A percentile compares a stretch with the other conserved stretches of the same genome.
Conservation (phyloP, 441 rosid species). For the Adansonia grandidieri region DNA sequence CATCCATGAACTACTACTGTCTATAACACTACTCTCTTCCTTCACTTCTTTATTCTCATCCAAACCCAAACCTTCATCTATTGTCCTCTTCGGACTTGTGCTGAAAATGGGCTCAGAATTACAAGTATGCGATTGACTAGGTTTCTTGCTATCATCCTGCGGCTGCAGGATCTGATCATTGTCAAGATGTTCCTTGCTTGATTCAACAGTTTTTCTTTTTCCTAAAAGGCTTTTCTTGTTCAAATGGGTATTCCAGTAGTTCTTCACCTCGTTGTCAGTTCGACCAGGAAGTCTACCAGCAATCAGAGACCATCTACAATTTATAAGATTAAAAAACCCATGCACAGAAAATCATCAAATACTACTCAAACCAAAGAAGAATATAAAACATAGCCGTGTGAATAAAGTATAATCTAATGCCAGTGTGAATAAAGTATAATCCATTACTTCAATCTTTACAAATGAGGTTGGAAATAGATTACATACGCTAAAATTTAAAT, state of each 20-base stretch:
- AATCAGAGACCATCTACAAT: constrained; percentile 57
- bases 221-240: constrained; percentile 48
- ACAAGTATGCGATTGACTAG: neutral
- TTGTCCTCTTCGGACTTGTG: constrained; percentile 25
- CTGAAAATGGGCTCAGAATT: constrained; percentile 9
- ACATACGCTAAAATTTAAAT: too few relatives aligned
- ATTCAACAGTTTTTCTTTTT: constrained; percentile 44
- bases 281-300: constrained; percentile 71
- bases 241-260: constrained; percentile 73
- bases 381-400: too few relatives aligned
- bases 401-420: neutral
- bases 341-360: too few relatives aligned
- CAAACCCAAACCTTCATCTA: constrained; percentile 21
- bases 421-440: too few relatives aligned
- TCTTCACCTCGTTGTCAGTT: constrained; percentile 70
- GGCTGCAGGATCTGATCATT: neutral
- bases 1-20: constrained; percentile 31
- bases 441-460: too few relatives aligned
- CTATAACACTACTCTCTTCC: constrained; percentile 22
- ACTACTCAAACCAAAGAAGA: too few relatives aligned
- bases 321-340: too few relatives aligned
- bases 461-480: too few relatives aligned
- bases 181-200: constrained; percentile 14
- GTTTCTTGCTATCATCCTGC: constrained; percentile 17
- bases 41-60: constrained; percentile 21